phyloP scores from a whole-genome alignment of 108 stramenopile species.

The Cylindrotheca fusiformis region DNA sequence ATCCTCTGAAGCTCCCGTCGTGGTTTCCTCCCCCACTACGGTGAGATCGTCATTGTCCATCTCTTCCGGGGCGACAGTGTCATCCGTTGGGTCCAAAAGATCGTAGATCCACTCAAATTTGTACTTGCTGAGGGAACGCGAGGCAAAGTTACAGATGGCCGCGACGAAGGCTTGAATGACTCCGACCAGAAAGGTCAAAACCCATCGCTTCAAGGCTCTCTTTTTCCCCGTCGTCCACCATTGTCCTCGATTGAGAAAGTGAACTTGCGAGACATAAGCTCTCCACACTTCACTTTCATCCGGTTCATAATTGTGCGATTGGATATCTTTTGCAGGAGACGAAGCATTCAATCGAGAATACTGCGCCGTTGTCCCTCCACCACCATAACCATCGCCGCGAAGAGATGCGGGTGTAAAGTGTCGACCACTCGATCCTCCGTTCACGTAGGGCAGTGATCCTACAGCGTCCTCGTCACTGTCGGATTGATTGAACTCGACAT shows the following conservation, averaged over 20 bases:
- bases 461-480: conserved; percentile 20
- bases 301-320: conserved; percentile 88
- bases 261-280: conserved; percentile 76
- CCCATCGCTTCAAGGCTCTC: conserved; percentile 76
- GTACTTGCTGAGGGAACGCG: conserved; percentile 33
- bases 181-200: conserved; percentile 77
- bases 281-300: conserved; percentile 90
- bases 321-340: conserved; percentile 22
- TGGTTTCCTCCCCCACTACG: conserved; percentile 38
- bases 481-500: conserved; percentile 24
- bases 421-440: not conserved
- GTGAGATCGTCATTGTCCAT: conserved; percentile 35
- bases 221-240: conserved; percentile 91
- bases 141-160: conserved; percentile 56
- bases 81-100: conserved; percentile 37
- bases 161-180: conserved; percentile 79
- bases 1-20: conserved; percentile 15
- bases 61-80: conserved; percentile 11
- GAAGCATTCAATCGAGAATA: conserved; percentile 4
- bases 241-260: conserved; percentile 83
- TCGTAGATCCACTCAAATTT: conserved; percentile 79
- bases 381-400: conserved; percentile 53
- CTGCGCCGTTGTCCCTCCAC: conserved; percentile 39
- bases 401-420: conserved; percentile 17
- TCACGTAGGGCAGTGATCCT: conserved; percentile 11